Percentiles rank a stretch among this genome's conserved stretches.
These are phyloP conservation scores for Ophidiomyces ophidiicola DNA, from an alignment of 2,329 filamentous ascomycete species.

Conservation along the genomic window DNA sequence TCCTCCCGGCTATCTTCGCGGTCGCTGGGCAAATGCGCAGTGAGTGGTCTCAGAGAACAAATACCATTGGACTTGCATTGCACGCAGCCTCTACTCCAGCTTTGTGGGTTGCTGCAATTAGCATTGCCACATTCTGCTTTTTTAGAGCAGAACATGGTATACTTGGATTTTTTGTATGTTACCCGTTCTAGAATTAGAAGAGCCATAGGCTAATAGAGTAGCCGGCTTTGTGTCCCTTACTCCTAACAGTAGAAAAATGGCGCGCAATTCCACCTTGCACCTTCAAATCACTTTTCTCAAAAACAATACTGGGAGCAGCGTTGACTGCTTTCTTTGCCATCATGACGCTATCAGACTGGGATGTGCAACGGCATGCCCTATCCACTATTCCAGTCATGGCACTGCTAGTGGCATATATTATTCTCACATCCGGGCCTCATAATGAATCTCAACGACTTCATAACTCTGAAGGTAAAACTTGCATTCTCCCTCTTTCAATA, in stretches of 20 bases:
- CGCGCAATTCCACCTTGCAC: conserved; percentile 11
- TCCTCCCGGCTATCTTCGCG: conserved; percentile 5
- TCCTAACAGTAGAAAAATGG: conserved; percentile 20
- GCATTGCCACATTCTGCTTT: conserved; percentile 4
- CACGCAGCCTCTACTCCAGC: background rate
- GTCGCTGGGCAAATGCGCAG: background rate
- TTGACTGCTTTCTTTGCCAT: conserved; percentile 19
- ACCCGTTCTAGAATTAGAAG: background rate
- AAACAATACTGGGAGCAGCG: conserved; percentile 18
- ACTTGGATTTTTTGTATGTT: conserved; percentile 9
- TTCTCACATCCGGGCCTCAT: conserved; percentile 12
- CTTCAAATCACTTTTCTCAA: conserved; percentile 12
- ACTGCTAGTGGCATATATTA: conserved; percentile 23
- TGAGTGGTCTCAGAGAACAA: background rate
- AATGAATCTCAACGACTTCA: conserved; percentile 3
- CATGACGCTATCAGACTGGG: conserved; percentile 22
- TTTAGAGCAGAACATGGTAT: conserved; percentile 9
- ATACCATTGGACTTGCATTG: background rate
- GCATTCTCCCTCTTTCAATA: conserved; percentile 6
- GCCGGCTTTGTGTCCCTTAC: conserved; percentile 25
- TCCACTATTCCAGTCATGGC: conserved; percentile 22
- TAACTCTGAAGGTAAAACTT: conserved; percentile 5
- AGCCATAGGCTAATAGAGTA: conserved; percentile 12
- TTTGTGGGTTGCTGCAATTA: conserved; percentile 6
- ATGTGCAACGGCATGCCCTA: conserved; percentile 17